Evolutionary conservation across 1,284 basidiomycete species (phyloP), one percentile per base, ranked within the genome.

Genomic region (Phellopilus nigrolimitatus): DNA sequence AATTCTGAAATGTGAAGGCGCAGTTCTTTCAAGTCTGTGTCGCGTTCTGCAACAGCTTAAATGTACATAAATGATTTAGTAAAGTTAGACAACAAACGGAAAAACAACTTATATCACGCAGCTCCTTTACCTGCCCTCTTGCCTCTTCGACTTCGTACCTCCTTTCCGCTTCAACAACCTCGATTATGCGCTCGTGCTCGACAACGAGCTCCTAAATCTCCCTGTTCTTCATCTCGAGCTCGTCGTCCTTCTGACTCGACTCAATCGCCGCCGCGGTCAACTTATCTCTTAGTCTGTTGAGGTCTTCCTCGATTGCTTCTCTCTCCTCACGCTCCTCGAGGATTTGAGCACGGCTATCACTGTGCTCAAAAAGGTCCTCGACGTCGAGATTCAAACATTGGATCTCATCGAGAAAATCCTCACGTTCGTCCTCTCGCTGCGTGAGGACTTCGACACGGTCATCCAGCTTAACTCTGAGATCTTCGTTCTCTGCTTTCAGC

Each of bases 191-290:
- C 51, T 80, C 74, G 60, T 89, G 84, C 60, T 89, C 83, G 2
- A 66, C 66, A 4, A 84, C 71, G 38, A 88, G 63, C 31, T 87
- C 80, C 6, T 88, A 81, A 34, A 89, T 77, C 64, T 91, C 88
- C 48, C 75, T 71, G 45, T 76, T 74, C 71, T 84, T 82, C 64
- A 82, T 72, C 50, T 88, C 84, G n/a, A 88, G 66, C 30, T 92
- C 90, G 58, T 88, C 87, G 59, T 91, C 89, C 64, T 80, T 84
- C 65, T 88, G 82, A 63, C 89, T 85, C 24, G 91, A 68, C 65
- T 91, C 88, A 56, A 93, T 89, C 60, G 82, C 76, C 3, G 81
- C 77, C 0, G 86, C 86, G 0, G 89, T 85, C 2, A 91, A 71
- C 63, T 81, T 81, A 67, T 92, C 90, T 43, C 82, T 72, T 36